Base-by-base conservation (phyloP, 2,329 filamentous ascomycete genomes). In the Beauveria sp. region DNA sequence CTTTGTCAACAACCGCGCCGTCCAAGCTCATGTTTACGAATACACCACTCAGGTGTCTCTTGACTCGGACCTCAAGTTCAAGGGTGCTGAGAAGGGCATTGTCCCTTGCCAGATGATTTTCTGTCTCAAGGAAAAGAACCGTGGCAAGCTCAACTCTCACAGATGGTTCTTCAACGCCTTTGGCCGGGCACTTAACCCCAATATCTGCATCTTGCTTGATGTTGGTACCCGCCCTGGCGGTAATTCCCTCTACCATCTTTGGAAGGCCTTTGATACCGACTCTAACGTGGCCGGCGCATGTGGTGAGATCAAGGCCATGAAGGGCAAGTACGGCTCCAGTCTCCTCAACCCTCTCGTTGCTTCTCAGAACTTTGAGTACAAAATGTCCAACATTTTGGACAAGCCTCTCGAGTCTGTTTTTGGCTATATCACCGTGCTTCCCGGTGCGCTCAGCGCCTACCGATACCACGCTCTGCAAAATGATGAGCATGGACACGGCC, bases 81-180 rank as follows among this genome's bases (percentile, higher is more conserved):
- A 99, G 79, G 94, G 96, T 40, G 94, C 94, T 1, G 96, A 99
- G 76, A 99, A 99, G 79, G 94, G 96, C 37, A 99, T 99, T 66
- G 91, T 97, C 14, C 96, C 94, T 1, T 96, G 92, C 71, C 94
- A 99, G 77, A 91, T 99, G 80, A 93, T 99, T 68, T 99, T 99
- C 75, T 99, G 96, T 70, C 79, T 99, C 64, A 99, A 99, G 77
- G 94, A 99, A 73, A 92, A 94, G 78, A 99, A 99, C 73, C 85
- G 89, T 71, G 96, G 96, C 77, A 99, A 99, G 78, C 84, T 99
- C 67, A 99, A 99, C 79, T 97, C 92, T 1, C 94, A 99, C 75
- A 86, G 94, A 61, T 99, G 94, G 94, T 97, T 97, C 78, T 99
- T 99, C 80, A 99, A 99, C 71, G 94, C 94, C 0, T 96, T 99